These are phyloP conservation scores for Chytriomyces sp. DNA, from an alignment of 192 early-diverging fungal species.

Conservation along the genomic window DNA sequence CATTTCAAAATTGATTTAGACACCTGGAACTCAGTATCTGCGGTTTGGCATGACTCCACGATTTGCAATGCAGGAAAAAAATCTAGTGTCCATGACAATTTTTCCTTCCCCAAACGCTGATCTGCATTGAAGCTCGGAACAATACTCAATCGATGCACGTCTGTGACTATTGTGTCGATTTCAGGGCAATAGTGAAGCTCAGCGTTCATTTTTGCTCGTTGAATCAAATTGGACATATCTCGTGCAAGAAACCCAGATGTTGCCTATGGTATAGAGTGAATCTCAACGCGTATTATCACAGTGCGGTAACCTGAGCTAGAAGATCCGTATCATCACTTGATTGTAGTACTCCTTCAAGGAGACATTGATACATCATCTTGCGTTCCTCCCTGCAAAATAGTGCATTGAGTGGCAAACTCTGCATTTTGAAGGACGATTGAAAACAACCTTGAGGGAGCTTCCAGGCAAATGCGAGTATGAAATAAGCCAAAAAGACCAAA, in stretches of 20 bases:
- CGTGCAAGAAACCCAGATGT: conserved; percentile 17
- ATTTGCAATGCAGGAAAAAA: conserved; percentile 57
- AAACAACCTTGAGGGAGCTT: no score
- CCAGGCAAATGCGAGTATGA: no score
- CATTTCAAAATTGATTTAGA: conserved; percentile 53
- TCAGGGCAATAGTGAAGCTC: neutral
- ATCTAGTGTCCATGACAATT: conserved; percentile 43
- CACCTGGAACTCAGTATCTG: conserved; percentile 61
- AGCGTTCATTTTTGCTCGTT: conserved; percentile 1
- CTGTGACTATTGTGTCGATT: neutral
- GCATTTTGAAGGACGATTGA: no score
- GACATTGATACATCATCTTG: no score
- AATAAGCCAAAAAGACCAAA: no score
- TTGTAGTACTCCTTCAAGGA: no score
- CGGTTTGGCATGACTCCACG: conserved; percentile 64
- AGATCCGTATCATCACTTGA: no score
- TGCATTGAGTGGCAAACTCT: no score
- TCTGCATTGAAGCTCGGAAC: neutral
- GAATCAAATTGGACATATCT: conserved; percentile 13
- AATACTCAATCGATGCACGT: neutral
- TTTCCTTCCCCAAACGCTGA: neutral
- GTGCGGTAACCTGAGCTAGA: neutral
- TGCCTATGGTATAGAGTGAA: no score
- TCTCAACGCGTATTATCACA: conserved; percentile 1
- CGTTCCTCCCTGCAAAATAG: no score